A percentile compares a stretch with the other conserved stretches of the same genome.
phyloP scores from a whole-genome alignment of 164 flowering plant species.

The Euptelea pleiosperma region DNA sequence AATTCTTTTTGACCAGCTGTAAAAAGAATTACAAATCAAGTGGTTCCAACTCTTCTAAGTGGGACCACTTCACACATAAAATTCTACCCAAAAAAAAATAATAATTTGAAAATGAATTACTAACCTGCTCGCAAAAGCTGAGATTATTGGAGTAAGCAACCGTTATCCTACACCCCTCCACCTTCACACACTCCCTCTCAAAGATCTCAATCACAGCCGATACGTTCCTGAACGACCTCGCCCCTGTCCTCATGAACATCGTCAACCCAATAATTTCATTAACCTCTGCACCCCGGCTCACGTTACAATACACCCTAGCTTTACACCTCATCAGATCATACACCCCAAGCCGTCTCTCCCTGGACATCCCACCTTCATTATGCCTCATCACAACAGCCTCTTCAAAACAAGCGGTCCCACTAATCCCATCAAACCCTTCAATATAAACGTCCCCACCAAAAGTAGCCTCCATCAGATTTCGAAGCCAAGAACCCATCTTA shows the following conservation, averaged over 20 bases:
- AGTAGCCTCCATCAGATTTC: conserved; percentile 43
- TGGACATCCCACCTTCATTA: conserved; percentile 67
- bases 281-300: conserved; percentile 18
- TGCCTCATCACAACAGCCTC: conserved; percentile 79
- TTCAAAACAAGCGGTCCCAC: conserved; percentile 47
- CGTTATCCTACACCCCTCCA: conserved; percentile 45
- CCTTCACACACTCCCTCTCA: conserved; percentile 51
- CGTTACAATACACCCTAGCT: conserved; percentile 53
- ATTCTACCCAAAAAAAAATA: background rate
- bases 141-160: conserved; percentile 61
- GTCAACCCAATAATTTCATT: conserved; percentile 53
- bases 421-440: conserved; percentile 37
- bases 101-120: background rate
- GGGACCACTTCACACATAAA: background rate
- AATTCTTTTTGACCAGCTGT: background rate
- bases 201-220: conserved; percentile 49
- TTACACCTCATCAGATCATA: conserved; percentile 74
- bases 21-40: background rate
- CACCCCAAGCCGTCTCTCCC: conserved; percentile 47
- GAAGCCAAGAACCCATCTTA: conserved; percentile 51
- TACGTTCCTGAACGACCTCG: conserved; percentile 66
- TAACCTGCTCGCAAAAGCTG: conserved; percentile 77
- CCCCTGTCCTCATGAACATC: conserved; percentile 64
- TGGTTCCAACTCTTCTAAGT: no score
- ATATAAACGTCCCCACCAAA: conserved; percentile 34